A percentile compares a stretch with the other conserved stretches of the same genome.
phyloP scores from a whole-genome alignment of 1,284 basidiomycete genomes.

The Laetiporus sulphureus region DNA sequence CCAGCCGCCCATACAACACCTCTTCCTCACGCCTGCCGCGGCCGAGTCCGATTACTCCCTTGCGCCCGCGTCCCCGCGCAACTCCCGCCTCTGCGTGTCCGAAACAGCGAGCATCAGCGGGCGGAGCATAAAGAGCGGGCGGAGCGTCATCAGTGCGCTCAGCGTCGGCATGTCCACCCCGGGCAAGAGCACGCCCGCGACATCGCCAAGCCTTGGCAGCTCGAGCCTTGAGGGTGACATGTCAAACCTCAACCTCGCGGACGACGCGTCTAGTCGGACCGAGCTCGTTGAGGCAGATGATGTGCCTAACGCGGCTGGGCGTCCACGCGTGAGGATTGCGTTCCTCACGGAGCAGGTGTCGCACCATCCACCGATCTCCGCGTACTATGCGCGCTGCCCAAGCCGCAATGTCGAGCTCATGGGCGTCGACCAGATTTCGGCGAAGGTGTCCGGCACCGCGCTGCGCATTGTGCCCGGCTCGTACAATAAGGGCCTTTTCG shows the following conservation, averaged over 20 bases:
- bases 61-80: conserved; percentile 22
- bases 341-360: conserved; percentile 85
- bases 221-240: conserved; percentile 42
- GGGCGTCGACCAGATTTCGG: conserved; percentile 90
- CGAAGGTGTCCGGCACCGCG: conserved; percentile 82
- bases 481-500: conserved; percentile 85
- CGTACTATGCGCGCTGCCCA: conserved; percentile 80
- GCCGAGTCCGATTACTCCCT: conserved; percentile 21
- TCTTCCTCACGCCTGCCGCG: conserved; percentile 32
- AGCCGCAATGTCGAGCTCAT: conserved; percentile 63
- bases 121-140: conserved; percentile 44
- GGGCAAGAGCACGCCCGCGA: conserved; percentile 36
- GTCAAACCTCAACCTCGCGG: conserved; percentile 52
- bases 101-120: conserved; percentile 49
- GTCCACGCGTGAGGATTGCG: conserved; percentile 50
- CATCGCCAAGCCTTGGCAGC: conserved; percentile 42
- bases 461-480: conserved; percentile 80
- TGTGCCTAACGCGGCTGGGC: conserved; percentile 15
- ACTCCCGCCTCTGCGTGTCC: conserved; percentile 25
- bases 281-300: conserved; percentile 21
- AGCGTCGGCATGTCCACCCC: conserved; percentile 51
- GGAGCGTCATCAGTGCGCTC: conserved; percentile 48
- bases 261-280: conserved; percentile 27
- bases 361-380: conserved; percentile 94
- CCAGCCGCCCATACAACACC: conserved; percentile 39